These are phyloP conservation scores for Crotalaria pallida DNA, from an alignment of 306 rosid genomes.

Conservation along the genomic window DNA sequence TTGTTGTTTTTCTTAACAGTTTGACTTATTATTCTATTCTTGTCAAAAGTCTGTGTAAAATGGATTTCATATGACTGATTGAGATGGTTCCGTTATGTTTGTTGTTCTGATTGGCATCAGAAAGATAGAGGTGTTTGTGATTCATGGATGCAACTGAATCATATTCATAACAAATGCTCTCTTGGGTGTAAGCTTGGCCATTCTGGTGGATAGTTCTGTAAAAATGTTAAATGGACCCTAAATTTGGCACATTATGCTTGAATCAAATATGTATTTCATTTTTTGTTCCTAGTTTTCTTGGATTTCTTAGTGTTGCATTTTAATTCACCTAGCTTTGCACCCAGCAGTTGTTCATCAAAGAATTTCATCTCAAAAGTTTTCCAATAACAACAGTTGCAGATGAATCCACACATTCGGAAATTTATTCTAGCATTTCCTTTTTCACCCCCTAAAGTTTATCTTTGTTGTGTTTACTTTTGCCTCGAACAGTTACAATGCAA, in stretches of 20 bases:
- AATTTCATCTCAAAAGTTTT: neutral
- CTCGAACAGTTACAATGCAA: conserved; percentile 82
- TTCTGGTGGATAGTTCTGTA: conserved; percentile 7
- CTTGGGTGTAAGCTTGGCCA: conserved; percentile 1
- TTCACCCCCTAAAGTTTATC: neutral
- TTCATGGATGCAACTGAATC: neutral
- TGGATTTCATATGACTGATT: neutral
- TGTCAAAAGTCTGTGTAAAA: neutral
- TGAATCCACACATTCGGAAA: neutral
- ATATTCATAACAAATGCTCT: neutral
- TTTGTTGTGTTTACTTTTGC: conserved; percentile 12
- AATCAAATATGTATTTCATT: neutral
- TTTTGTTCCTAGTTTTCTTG: neutral
- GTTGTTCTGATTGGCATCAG: conserved; percentile 1
- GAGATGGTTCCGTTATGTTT: neutral
- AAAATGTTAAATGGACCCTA: neutral
- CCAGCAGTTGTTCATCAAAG: neutral
- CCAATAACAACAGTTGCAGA: neutral
- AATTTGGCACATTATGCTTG: neutral
- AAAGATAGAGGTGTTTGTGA: conserved; percentile 1
- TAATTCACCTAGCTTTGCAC: neutral
- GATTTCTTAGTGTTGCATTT: neutral
- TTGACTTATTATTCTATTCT: neutral
- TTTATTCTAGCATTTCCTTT: neutral
- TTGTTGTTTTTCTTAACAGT: neutral